phyloP scores from a whole-genome alignment of 495 filamentous ascomycete species.

The Penicillium egyptiacum region DNA sequence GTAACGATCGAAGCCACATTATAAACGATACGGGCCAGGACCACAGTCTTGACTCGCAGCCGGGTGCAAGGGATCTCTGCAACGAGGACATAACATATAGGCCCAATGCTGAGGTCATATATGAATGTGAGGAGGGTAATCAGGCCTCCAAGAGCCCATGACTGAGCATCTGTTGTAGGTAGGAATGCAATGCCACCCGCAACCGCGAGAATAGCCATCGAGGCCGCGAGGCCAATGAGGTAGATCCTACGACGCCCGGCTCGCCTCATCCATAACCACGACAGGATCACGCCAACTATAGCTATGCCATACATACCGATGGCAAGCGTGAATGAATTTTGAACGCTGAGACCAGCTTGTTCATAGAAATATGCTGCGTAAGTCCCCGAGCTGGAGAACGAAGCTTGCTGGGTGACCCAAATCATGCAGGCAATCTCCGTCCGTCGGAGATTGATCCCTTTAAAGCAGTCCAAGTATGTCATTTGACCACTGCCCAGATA shows the following conservation, averaged over 20 bases:
- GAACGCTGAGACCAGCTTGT: constrained; percentile 36
- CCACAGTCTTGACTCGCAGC: constrained; percentile 40
- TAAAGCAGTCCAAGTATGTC: constrained; percentile 43
- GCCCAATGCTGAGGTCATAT: constrained; percentile 44
- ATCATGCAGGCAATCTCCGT: constrained; percentile 38
- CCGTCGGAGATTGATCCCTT: constrained; percentile 38
- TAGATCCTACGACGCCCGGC: constrained; percentile 56
- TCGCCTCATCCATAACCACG: constrained; percentile 51
- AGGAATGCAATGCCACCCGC: constrained; percentile 41
- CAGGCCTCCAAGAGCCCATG: constrained; percentile 19
- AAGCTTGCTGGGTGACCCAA: constrained; percentile 29
- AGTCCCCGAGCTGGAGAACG: constrained; percentile 31
- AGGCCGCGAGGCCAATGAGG: constrained; percentile 41
- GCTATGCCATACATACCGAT: constrained; percentile 47
- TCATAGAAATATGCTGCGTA: constrained; percentile 46
- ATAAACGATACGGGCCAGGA: constrained; percentile 35
- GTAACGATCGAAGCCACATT: constrained; percentile 32
- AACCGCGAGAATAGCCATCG: constrained; percentile 45
- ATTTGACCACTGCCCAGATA: constrained; percentile 25
- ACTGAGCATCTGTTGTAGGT: constrained; percentile 27
- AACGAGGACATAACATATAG: constrained; percentile 38
- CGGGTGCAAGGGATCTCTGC: constrained; percentile 41
- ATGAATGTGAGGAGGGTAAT: constrained; percentile 36
- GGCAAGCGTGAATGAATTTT: constrained; percentile 26
- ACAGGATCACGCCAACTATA: constrained; percentile 50